These are phyloP conservation scores for Raffaelea arxii DNA, from an alignment of 2,329 filamentous ascomycete genomes.

Conservation along the genomic window DNA sequence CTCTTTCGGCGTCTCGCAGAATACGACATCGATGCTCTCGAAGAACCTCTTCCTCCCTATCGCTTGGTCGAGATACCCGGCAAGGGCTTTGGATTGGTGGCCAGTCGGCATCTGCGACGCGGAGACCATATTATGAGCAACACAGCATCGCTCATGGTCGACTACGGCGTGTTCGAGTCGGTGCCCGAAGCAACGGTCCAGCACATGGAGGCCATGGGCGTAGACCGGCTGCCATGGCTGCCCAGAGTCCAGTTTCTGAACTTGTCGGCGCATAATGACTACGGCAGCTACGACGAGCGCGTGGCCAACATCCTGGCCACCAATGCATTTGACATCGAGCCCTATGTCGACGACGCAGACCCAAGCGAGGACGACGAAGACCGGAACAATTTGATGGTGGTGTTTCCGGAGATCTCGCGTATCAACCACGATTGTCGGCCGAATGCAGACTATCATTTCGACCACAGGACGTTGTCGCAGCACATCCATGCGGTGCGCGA, in stretches of 20 bases:
- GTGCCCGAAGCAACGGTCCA: slow-evolving; percentile 17
- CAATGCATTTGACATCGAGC: slow-evolving; percentile 29
- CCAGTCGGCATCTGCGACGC: slow-evolving; percentile 21
- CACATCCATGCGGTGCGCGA: slow-evolving; percentile 27
- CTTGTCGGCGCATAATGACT: slow-evolving; percentile 21
- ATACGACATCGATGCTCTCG: no score
- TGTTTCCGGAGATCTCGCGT: slow-evolving; percentile 31
- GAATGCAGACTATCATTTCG: slow-evolving; percentile 33
- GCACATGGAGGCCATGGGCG: slow-evolving; percentile 21
- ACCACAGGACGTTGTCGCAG: slow-evolving; percentile 27
- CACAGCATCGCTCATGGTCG: slow-evolving; percentile 27
- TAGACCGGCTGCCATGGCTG: slow-evolving; percentile 19
- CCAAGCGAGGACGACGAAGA: slow-evolving; percentile 19
- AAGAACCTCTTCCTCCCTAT: no score
- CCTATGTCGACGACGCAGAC: slow-evolving; percentile 16
- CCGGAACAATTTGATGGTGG: slow-evolving; percentile 27
- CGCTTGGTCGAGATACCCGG: slow-evolving; percentile 25
- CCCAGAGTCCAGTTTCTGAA: slow-evolving; percentile 23
- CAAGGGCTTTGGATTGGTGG: slow-evolving; percentile 28
- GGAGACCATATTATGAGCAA: slow-evolving; percentile 29
- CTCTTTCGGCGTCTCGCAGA: no score
- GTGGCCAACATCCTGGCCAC: slow-evolving; percentile 26
- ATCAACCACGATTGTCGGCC: slow-evolving; percentile 37
- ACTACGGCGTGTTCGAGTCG: slow-evolving; percentile 25
- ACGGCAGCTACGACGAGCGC: slow-evolving; percentile 14